Evolutionary conservation across 1,284 basidiomycete species (phyloP), one percentile per base, ranked within the genome.

Genomic region (Earliella scabrosa): DNA sequence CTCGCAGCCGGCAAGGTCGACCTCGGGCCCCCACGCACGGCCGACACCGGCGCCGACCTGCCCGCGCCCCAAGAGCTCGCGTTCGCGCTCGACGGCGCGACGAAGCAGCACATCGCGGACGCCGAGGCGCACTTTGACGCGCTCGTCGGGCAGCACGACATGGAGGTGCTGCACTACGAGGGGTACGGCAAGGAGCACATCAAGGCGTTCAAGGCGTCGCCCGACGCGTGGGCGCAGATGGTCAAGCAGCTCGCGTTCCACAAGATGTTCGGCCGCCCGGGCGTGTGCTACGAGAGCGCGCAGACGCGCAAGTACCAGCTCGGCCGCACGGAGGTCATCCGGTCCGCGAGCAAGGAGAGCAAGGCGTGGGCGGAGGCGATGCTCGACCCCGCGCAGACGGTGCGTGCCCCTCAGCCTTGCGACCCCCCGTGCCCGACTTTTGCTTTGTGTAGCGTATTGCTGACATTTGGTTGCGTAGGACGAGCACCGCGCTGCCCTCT

Each of bases 231-330:
- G 88, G 93, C 84, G 10, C 97, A 99, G 77, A 83, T 98, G 61
- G 87, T 95, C 64, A 97, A 97, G 78, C 97, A 98, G 74, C 86
- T 98, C 41, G 97, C 96, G 20, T 97, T 92, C 79, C 88, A 90
- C 75, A 94, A 94, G 75, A 86, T 97, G 81, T 84, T 82, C 67
- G 82, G 82, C 23, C 83, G 92, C 21, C 87, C 91, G 5, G 91
- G 86, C 3, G 88, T 95, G 38, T 93, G 93, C 50, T 99, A 98
- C 77, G 97, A 98, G 80, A 92, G 90, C 60, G 89, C 90, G 14
- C 96, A 98, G 78, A 99, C 97, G 54, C 83, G 97, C 40, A 95
- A 95, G 74, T 99, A 87, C 81, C 87, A 93, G 71, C 82, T 83
- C 13, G 97, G 97, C 1, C 81, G 97, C 52, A 99, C 97, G 21